Base-by-base conservation (phyloP, 805 yeast species). In the Wickerhamomyces canadensis region DNA sequence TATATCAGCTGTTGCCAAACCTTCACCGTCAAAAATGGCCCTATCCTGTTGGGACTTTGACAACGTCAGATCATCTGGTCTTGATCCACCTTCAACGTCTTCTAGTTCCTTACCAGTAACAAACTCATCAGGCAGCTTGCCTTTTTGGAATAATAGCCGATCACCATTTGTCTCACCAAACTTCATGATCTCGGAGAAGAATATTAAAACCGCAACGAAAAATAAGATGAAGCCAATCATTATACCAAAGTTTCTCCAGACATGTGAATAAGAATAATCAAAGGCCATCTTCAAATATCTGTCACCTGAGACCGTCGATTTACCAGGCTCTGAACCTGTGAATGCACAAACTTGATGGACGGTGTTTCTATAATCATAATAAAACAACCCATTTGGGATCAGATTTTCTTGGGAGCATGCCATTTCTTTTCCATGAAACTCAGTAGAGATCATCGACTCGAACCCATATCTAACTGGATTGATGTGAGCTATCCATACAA, bases 181-280 rank as follows among this genome's bases (percentile, higher is more conserved):
- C 49, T 67, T 68, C 48, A 73, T 72, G 41, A 52, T 55, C 51
- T 80, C 86, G 36, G 74, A 37, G 74, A 60, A 4, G 58, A 24
- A 34, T 78, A 52, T 51, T 78, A 78, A 12, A 72, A 61, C 30
- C 46, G 49, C 42, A 77, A 64, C 58, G 80, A 78, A 54, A 78
- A 67, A 28, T 75, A 38, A 19, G 58, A 58, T 48, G 67, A 78
- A 7, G 69, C 84, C 55, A 76, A 53, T 44, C 72, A 44, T 43
- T 79, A 75, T 50, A 31, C 86, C 95, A 38, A 80, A 66, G 56
- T 85, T 82, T 63, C 94, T 76, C 95, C 95, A 84, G 36, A 72
- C 69, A 58, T 85, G 86, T 19, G 59, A 44, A 50, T 68, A 74
- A 19, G 55, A 51, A 64, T 80, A 85, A 27, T 60, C 52, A 57